Conservation (phyloP, 2,329 filamentous ascomycete species). For the Helicocarpus griseus region DNA sequence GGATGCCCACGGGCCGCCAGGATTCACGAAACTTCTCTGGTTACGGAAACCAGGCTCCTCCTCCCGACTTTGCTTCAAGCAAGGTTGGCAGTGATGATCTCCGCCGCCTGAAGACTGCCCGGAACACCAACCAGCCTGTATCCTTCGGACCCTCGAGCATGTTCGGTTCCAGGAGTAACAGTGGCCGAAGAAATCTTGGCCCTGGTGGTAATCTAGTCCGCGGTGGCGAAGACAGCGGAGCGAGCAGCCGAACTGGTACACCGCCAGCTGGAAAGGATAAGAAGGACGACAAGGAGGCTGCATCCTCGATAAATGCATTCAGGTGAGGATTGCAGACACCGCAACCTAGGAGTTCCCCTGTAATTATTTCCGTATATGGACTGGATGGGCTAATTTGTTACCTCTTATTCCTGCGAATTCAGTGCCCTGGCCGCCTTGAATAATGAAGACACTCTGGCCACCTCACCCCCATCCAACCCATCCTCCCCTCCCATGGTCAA, state of each 20-base stretch:
- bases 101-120: conserved; percentile 59
- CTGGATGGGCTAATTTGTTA: conserved; percentile 8
- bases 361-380: conserved; percentile 16
- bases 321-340: conserved; percentile 53
- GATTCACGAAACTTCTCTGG: conserved; percentile 77
- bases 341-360: conserved; percentile 5
- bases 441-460: conserved; percentile 36
- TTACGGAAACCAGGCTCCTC: conserved; percentile 58
- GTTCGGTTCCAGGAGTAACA: conserved; percentile 84
- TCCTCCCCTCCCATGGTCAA: conserved; percentile 39
- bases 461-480: conserved; percentile 40
- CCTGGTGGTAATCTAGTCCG: conserved; percentile 64
- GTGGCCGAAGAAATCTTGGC: conserved; percentile 61
- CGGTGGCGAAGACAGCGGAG: conserved; percentile 72
- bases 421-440: conserved; percentile 41
- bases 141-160: conserved; percentile 76
- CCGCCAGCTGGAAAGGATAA: conserved; percentile 57
- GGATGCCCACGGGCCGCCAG: conserved; percentile 64
- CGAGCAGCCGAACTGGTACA: conserved; percentile 82
- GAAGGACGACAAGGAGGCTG: conserved; percentile 52
- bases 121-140: conserved; percentile 52
- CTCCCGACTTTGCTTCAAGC: conserved; percentile 61
- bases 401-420: conserved; percentile 5
- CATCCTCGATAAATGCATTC: conserved; percentile 78
- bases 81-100: conserved; percentile 88